Base-by-base conservation (phyloP, 2,329 filamentous ascomycete species). In the Phyllosticta ampelicida region DNA sequence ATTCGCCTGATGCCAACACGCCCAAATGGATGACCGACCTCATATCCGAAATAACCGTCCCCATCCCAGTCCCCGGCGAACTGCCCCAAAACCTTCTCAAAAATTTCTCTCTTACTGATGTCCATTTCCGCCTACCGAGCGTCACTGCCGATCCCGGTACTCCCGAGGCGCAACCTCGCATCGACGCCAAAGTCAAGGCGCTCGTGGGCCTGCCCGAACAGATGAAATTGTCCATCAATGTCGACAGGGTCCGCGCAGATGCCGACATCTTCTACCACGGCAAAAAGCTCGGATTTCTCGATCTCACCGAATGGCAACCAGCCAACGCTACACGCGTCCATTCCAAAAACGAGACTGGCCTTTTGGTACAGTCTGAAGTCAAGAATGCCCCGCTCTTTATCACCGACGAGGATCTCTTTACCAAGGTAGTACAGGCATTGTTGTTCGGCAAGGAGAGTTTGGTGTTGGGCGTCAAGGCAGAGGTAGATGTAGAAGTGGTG, bases 21-120 rank as follows among this genome's bases (percentile, higher is more conserved):
- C 94, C 94, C 0, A 77, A 78, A 51, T 99, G 94, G 94, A 80
- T 96, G 53, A 81, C 82, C 13, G 84, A 91, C 55, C 79, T 99
- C 20, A 76, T 97, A 44, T 84, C 85, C 51, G 90, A 87, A 64
- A 82, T 97, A 55, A 91, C 86, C 0, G 79, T 97, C 0, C 90
- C 91, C 2, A 77, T 97, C 6, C 87, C 90, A 5, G 87, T 97
- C 62, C 89, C 90, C 0, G 90, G 90, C 5, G 83, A 85, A 60
- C 85, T 85, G 0, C 86, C 96, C 65, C 90, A 90, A 63, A 85
- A 87, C 63, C 75, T 96, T 16, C 87, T 99, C 68, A 86, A 86
- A 64, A 92, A 94, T 64, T 96, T 97, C 68, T 87, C 90, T 20
- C 76, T 97, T 63, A 83, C 85, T 1, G 82, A 96, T 67, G 89